phyloP scores from a whole-genome alignment of 495 filamentous ascomycete genomes.

The Aspergillus incahuasiensis region DNA sequence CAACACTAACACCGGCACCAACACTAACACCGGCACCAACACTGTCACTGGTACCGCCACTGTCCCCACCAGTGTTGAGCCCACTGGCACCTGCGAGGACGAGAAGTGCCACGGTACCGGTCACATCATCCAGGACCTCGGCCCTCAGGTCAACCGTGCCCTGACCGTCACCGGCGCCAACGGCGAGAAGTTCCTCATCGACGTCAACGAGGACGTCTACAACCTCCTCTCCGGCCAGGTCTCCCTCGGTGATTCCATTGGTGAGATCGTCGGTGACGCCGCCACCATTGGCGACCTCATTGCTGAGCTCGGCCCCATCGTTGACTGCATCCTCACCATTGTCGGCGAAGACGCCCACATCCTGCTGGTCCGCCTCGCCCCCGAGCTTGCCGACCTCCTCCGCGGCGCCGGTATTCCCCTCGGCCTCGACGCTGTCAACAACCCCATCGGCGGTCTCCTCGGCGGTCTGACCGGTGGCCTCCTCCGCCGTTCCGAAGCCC shows the following conservation, averaged over 20 bases:
- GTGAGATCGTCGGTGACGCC: constrained; percentile 18
- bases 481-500: neutral
- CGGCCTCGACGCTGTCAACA: constrained; percentile 1
- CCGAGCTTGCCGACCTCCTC: constrained; percentile 20
- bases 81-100: constrained; percentile 17
- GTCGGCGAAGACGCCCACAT: constrained; percentile 18
- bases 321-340: constrained; percentile 23
- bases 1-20: constrained; percentile 5
- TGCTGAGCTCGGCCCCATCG: constrained; percentile 16
- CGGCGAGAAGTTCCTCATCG: constrained; percentile 16
- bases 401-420: constrained; percentile 5
- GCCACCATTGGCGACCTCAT: constrained; percentile 20
- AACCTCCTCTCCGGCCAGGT: constrained; percentile 18
- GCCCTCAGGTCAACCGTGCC: constrained; percentile 21
- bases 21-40: constrained; percentile 7
- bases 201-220: constrained; percentile 15
- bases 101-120: constrained; percentile 22
- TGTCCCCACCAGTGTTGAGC: neutral
- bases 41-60: neutral
- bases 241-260: constrained; percentile 19
- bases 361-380: constrained; percentile 20
- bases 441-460: constrained; percentile 2
- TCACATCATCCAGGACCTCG: constrained; percentile 24
- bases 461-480: constrained; percentile 1
- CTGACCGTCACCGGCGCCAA: constrained; percentile 16